Percentiles rank a stretch among this genome's conserved stretches.
phyloP scores from a whole-genome alignment of 2,329 filamentous ascomycete species.

The Claviceps fusiformis region DNA sequence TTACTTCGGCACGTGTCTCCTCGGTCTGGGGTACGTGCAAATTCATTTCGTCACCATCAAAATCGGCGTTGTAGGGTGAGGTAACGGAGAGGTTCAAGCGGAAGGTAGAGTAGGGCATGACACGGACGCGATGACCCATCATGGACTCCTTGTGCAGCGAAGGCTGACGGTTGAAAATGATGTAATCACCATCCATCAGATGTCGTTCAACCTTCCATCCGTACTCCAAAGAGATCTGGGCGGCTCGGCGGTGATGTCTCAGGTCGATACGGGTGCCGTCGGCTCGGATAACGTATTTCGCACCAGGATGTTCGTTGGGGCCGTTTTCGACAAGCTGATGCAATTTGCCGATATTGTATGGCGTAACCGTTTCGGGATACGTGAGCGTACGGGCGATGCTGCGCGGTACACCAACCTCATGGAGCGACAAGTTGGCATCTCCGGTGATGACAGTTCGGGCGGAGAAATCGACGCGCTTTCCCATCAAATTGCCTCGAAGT shows the following conservation, averaged over 20 bases:
- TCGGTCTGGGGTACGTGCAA: slow-evolving; percentile 97
- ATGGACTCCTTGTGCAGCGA: slow-evolving; percentile 99
- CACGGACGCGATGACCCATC: slow-evolving; percentile 96
- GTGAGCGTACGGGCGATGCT: slow-evolving; percentile 88
- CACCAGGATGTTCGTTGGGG: slow-evolving; percentile 87
- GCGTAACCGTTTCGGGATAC: slow-evolving; percentile 93
- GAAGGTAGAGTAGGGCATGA: slow-evolving; percentile 99
- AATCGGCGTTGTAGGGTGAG: slow-evolving; percentile 98
- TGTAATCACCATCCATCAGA: slow-evolving; percentile 88
- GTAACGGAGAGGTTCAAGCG: slow-evolving; percentile 94
- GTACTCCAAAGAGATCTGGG: slow-evolving; percentile 77
- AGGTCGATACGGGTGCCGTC: slow-evolving; percentile 92
- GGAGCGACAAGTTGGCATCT: slow-evolving; percentile 89
- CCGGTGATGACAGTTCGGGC: slow-evolving; percentile 99
- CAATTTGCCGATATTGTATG: slow-evolving; percentile 91
- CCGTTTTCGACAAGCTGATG: slow-evolving; percentile 84
- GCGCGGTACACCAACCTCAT: slow-evolving; percentile 92
- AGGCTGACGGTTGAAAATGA: slow-evolving; percentile 99
- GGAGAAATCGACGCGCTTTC: slow-evolving; percentile 98
- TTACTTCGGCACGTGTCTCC: slow-evolving; percentile 89
- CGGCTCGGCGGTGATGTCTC: slow-evolving; percentile 78
- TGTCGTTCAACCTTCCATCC: slow-evolving; percentile 99
- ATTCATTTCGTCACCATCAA: slow-evolving; percentile 99
- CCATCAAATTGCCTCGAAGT: slow-evolving; percentile 97
- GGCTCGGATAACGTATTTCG: slow-evolving; percentile 88